Evolutionary conservation across 768 basidiomycete genomes (phyloP).

Genomic region (Boletellus emodensis): DNA sequence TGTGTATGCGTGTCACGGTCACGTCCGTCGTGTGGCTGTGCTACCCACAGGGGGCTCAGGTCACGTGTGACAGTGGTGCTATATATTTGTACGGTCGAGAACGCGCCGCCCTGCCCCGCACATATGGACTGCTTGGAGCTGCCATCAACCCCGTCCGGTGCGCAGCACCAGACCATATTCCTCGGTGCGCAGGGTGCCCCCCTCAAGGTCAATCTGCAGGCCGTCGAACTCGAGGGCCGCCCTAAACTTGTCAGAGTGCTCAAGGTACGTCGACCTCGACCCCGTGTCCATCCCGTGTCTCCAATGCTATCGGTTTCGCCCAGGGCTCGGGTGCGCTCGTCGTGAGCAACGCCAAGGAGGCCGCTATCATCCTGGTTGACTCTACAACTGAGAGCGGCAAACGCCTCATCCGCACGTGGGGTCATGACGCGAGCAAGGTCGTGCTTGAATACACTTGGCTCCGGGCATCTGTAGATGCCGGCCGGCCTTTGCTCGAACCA

Average conservation of each 20-base stretch:
- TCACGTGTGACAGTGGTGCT: constrained; percentile 11
- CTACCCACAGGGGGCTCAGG: neutral
- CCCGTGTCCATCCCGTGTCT: neutral
- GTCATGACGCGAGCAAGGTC: constrained; percentile 42
- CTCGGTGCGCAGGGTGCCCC: constrained; percentile 38
- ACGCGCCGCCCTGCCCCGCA: neutral
- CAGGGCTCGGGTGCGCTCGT: constrained; percentile 57
- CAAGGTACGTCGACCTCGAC: constrained; percentile 35
- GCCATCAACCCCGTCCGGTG: constrained; percentile 10
- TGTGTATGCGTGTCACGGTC: constrained; percentile 10
- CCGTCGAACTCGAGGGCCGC: constrained; percentile 46
- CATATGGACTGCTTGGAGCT: constrained; percentile 20
- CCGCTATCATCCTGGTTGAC: constrained; percentile 60
- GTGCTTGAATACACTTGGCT: constrained; percentile 57
- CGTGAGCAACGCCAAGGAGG: constrained; percentile 46
- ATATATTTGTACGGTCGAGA: neutral
- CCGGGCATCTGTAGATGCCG: constrained; percentile 39
- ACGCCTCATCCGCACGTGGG: constrained; percentile 58
- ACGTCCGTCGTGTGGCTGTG: too few relatives aligned
- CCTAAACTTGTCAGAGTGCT: constrained; percentile 50
- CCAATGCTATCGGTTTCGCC: constrained; percentile 8
- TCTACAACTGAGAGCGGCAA: constrained; percentile 46
- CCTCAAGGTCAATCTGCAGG: constrained; percentile 54
- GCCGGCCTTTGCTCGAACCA: constrained; percentile 40
- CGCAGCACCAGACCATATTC: constrained; percentile 32